phyloP scores from a whole-genome alignment of 169 alveolate genomes.

The Eimeria tenella region DNA sequence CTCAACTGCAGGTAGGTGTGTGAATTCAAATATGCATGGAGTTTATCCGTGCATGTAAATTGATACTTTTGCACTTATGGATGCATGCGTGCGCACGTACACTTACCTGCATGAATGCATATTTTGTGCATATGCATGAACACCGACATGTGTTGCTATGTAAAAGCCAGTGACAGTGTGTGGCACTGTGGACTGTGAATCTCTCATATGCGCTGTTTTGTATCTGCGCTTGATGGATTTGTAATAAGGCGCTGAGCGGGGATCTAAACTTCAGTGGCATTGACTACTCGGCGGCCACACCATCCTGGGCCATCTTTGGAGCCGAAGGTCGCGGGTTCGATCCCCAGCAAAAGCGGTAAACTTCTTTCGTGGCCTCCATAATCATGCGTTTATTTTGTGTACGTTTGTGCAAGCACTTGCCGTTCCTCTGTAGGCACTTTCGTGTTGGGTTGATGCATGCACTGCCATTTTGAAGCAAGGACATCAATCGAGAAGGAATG shows the following conservation, averaged over 20 bases:
- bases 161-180: background rate
- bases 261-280: slow-evolving; percentile 82
- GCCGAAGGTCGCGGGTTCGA: slow-evolving; percentile 91
- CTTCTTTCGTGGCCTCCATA: background rate
- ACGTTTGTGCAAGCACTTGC: background rate
- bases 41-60: background rate
- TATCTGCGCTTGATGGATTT: background rate
- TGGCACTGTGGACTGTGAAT: background rate
- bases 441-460: background rate
- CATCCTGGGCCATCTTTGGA: slow-evolving; percentile 92
- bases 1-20: background rate
- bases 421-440: background rate
- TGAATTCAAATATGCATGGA: background rate
- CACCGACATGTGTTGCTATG: background rate
- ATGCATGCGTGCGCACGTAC: background rate
- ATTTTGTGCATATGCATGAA: background rate
- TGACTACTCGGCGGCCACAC: slow-evolving; percentile 91
- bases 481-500: no score
- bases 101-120: background rate
- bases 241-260: slow-evolving; percentile 53
- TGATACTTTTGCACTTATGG: background rate
- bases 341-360: slow-evolving; percentile 87
- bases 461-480: background rate
- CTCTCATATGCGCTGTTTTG: background rate
- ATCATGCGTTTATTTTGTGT: background rate